These are phyloP conservation scores for Aspergillus bombycis DNA, from an alignment of 2,329 filamentous ascomycete genomes.

Conservation along the genomic window DNA sequence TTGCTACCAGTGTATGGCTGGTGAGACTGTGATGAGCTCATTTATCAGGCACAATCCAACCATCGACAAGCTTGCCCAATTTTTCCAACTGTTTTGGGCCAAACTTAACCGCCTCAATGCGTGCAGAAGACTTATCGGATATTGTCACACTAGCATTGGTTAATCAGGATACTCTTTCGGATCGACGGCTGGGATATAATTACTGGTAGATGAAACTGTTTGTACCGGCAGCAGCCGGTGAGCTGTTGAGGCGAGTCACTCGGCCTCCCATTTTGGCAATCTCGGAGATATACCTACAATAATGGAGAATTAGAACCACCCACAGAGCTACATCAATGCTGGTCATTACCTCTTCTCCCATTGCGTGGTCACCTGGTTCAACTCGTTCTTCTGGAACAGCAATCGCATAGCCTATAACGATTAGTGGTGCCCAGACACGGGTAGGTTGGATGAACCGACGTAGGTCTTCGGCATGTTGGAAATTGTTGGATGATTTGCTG, in stretches of 20 bases:
- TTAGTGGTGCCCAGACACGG: not conserved
- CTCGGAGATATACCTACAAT: not conserved
- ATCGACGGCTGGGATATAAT: not conserved
- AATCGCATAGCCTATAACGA: not conserved
- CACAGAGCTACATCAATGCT: not conserved
- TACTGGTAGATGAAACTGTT: not conserved
- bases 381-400: not conserved
- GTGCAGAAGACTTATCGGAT: not conserved
- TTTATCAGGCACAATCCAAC: not conserved
- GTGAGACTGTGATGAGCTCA: not conserved
- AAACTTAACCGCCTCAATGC: not conserved
- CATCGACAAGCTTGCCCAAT: not conserved
- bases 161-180: not conserved
- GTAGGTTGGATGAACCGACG: not conserved
- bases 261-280: not conserved
- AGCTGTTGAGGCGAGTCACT: not conserved
- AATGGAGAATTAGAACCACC: not conserved
- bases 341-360: not conserved
- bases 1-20: not conserved
- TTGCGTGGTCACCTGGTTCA: not conserved
- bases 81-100: not conserved
- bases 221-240: not conserved
- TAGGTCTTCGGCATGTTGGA: not conserved
- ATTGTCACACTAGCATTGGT: not conserved
- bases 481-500: not conserved